Conservation (phyloP, 805 yeast genomes). For the Groenewaldozyma salmanticensis region DNA sequence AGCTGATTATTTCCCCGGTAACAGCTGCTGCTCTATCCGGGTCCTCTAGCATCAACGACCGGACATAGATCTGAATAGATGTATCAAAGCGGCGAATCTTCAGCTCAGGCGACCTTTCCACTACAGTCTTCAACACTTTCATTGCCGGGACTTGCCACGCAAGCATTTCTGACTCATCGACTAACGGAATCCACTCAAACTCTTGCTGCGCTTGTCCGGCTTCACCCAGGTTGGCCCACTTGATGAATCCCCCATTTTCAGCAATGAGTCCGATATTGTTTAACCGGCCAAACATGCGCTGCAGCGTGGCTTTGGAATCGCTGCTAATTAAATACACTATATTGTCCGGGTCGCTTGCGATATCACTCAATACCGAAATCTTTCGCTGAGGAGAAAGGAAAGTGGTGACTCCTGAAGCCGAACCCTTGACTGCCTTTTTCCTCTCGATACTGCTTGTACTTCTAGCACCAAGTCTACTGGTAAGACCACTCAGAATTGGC, state of each 20-base stretch:
- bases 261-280: slow-evolving; percentile 75
- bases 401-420: slow-evolving; percentile 22
- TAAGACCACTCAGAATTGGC: neutral
- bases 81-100: slow-evolving; percentile 65
- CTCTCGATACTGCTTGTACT: neutral
- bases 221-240: slow-evolving; percentile 23
- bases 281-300: slow-evolving; percentile 55
- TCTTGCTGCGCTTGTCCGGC: slow-evolving; percentile 14
- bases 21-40: slow-evolving; percentile 54
- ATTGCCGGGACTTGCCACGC: slow-evolving; percentile 53
- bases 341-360: slow-evolving; percentile 49
- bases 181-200: slow-evolving; percentile 59
- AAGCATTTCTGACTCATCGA: slow-evolving; percentile 31
- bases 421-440: too few species aligned
- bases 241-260: slow-evolving; percentile 80
- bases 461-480: neutral
- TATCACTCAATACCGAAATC: slow-evolving; percentile 46
- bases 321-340: slow-evolving; percentile 64
- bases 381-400: slow-evolving; percentile 52
- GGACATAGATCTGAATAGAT: slow-evolving; percentile 67
- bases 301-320: slow-evolving; percentile 53
- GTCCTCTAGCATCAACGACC: slow-evolving; percentile 42
- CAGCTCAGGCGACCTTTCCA: slow-evolving; percentile 75
- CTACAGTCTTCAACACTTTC: slow-evolving; percentile 46
- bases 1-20: slow-evolving; percentile 78